Percentiles rank a stretch among this genome's conserved stretches.
These are phyloP conservation scores for Russula emetica DNA, from an alignment of 768 basidiomycete species.

Conservation along the genomic window DNA sequence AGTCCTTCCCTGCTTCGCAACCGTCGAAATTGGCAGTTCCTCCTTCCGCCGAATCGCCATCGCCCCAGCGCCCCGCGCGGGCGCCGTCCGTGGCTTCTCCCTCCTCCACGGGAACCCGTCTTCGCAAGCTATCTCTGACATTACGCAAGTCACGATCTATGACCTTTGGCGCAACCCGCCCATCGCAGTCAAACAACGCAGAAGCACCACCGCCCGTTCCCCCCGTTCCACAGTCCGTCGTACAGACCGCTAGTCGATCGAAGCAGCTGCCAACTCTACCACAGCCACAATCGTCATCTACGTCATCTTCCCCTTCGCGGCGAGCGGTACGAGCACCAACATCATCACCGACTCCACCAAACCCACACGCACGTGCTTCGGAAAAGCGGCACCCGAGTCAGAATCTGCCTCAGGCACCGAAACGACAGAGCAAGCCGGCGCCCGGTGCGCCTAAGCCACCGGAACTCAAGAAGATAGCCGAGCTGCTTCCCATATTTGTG, in stretches of 20 bases:
- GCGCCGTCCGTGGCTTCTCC: conserved; percentile 9
- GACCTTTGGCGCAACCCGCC: conserved; percentile 30
- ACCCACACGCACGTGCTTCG: not conserved
- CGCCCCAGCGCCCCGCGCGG: conserved; percentile 22
- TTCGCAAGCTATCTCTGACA: conserved; percentile 33
- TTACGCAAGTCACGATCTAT: conserved; percentile 47
- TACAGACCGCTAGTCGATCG: not conserved
- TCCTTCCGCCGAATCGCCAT: conserved; percentile 2
- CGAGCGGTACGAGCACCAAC: no score
- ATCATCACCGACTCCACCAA: no score
- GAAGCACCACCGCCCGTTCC: conserved; percentile 38
- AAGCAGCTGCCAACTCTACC: not conserved
- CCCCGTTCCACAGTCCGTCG: conserved; percentile 33
- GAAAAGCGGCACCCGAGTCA: conserved; percentile 18
- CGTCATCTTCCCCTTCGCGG: not conserved
- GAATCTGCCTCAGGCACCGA: conserved; percentile 23
- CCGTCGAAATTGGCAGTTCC: not conserved
- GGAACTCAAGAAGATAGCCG: conserved; percentile 70
- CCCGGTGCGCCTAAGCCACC: conserved; percentile 59
- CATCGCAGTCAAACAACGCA: conserved; percentile 30
- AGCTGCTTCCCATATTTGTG: conserved; percentile 80
- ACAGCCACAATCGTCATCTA: not conserved
- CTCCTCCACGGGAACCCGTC: conserved; percentile 19
- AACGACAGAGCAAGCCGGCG: conserved; percentile 39
- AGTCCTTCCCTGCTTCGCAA: conserved; percentile 1